Percentiles rank a stretch among this genome's conserved stretches.
Conservation (phyloP, 768 basidiomycete genomes). For the Lactarius tabidus region DNA sequence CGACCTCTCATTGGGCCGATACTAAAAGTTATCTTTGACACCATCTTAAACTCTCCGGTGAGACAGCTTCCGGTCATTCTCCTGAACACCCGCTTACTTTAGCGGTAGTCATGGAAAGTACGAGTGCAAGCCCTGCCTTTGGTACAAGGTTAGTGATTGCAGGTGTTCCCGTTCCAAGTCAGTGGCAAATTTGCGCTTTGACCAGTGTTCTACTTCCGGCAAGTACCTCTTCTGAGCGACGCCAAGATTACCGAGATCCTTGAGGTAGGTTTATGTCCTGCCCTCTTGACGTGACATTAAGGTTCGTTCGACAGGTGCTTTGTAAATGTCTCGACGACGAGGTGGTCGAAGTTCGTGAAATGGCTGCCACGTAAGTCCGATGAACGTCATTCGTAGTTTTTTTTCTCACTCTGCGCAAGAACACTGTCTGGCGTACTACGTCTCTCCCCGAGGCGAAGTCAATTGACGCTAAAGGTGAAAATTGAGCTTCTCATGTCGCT, state of each 20-base stretch:
- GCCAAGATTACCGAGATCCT: slow-evolving; percentile 72
- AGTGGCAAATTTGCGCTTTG: neutral
- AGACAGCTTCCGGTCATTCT: slow-evolving; percentile 28
- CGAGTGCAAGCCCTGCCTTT: slow-evolving; percentile 83
- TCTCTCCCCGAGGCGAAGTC: slow-evolving; percentile 72
- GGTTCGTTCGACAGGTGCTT: slow-evolving; percentile 49
- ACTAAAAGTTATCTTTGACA: slow-evolving; percentile 66
- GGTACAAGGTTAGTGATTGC: slow-evolving; percentile 54
- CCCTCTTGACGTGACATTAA: neutral
- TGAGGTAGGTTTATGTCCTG: slow-evolving; percentile 46
- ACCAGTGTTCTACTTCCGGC: slow-evolving; percentile 82
- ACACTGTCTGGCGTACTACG: slow-evolving; percentile 81
- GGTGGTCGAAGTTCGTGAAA: slow-evolving; percentile 85
- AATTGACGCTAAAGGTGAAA: slow-evolving; percentile 64
- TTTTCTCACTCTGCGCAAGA: slow-evolving; percentile 32
- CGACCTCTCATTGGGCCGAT: slow-evolving; percentile 61
- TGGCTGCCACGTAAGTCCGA: slow-evolving; percentile 71
- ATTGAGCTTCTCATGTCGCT: slow-evolving; percentile 27
- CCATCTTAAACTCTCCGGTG: slow-evolving; percentile 73
- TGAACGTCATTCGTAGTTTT: neutral
- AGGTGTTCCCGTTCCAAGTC: neutral
- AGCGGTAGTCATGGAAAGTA: slow-evolving; percentile 74
- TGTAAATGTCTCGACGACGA: slow-evolving; percentile 82
- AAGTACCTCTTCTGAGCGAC: slow-evolving; percentile 76
- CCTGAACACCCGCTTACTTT: slow-evolving; percentile 13